Percentiles rank a stretch among this genome's conserved stretches.
Evolutionary conservation across 805 yeast genomes (phyloP).

Genomic region (Schwanniomyces occidentalis): DNA sequence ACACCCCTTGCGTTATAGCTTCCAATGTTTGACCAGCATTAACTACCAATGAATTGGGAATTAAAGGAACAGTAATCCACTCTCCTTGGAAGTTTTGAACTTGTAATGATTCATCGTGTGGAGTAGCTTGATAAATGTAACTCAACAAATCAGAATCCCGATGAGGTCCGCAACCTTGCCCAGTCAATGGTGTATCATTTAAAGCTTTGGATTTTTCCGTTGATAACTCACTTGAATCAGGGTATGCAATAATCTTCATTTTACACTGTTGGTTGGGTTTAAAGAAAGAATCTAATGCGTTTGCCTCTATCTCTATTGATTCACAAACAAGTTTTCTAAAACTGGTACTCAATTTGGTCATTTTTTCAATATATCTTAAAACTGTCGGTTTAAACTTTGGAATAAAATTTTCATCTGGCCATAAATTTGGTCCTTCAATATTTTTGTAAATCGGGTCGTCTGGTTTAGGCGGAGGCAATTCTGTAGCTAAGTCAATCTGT

Average conservation of each 20-base stretch:
- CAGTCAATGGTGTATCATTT: conserved; percentile 27
- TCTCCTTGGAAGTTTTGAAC: conserved; percentile 55
- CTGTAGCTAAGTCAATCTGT: conserved; percentile 61
- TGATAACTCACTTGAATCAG: conserved; percentile 37
- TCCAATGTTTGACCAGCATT: conserved; percentile 64
- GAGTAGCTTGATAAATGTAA: conserved; percentile 57
- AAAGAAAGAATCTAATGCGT: conserved; percentile 49
- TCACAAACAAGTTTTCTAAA: conserved; percentile 54
- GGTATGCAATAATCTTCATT: conserved; percentile 59
- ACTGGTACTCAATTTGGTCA: conserved; percentile 43
- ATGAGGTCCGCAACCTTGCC: conserved; percentile 65
- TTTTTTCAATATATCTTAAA: conserved; percentile 42
- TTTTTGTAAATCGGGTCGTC: conserved; percentile 46
- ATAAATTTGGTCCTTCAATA: conserved; percentile 58
- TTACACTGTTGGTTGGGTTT: conserved; percentile 52
- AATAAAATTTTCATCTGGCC: conserved; percentile 44
- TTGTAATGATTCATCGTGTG: conserved; percentile 50
- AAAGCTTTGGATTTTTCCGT: conserved; percentile 22
- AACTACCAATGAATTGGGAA: conserved; percentile 51
- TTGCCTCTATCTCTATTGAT: conserved; percentile 49
- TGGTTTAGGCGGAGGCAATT: conserved; percentile 41
- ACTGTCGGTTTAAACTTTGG: conserved; percentile 48
- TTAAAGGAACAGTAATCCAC: conserved; percentile 57
- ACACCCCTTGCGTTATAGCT: conserved; percentile 57
- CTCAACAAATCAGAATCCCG: conserved; percentile 66